Base-by-base conservation (phyloP, 768 basidiomycete species). In the Pholiota conissans region DNA sequence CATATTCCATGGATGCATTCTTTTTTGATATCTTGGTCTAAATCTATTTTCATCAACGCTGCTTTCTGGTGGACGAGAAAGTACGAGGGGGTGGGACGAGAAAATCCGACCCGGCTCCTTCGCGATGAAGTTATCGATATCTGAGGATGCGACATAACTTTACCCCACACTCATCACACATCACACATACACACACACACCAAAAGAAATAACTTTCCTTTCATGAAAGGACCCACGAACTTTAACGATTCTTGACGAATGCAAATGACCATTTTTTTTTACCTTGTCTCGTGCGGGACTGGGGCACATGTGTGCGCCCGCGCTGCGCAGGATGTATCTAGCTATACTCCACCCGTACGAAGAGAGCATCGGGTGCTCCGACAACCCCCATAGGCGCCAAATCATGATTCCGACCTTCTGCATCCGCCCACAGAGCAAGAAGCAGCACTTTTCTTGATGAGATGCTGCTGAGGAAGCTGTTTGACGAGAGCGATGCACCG, bases 221-320 rank as follows among this genome's bases (percentile, higher is more conserved):
- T 52, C 37, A 52, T 50, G 47, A 51, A 39, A 49, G 49, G 30
- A 63, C 60, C 58, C 58, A 71, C 63, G 72, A 69, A 60, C 48
- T 57, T 53, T 68, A 52, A 75, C 67, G 71, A 75, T 76, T 77
- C 74, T 75, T 75, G 73, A 77, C 67, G 75, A 76, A 74, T 58
- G 58, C 63, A 52, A 64, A 37, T 24, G 64, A 50, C 50, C 28
- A 48, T 52, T 37, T 32, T 37, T 35, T 52, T 40, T 46, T n/a
- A n/a, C 10, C 39, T 52, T 49, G 24, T 49, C 56, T 40, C 40
- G 49, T 35, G 37, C 47, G 49, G 30, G 18, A 11, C 18, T 32
- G 7, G 7, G 52, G 28, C 26, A n/a, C 42, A 29, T 18, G 52
- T 13, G 40, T 45, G n/a, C n/a, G n/a, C 32, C 24, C 14, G 22